A percentile compares a stretch with the other conserved stretches of the same genome.
Conservation (phyloP, 169 alveolate species). For the Plasmodium coatneyi region DNA sequence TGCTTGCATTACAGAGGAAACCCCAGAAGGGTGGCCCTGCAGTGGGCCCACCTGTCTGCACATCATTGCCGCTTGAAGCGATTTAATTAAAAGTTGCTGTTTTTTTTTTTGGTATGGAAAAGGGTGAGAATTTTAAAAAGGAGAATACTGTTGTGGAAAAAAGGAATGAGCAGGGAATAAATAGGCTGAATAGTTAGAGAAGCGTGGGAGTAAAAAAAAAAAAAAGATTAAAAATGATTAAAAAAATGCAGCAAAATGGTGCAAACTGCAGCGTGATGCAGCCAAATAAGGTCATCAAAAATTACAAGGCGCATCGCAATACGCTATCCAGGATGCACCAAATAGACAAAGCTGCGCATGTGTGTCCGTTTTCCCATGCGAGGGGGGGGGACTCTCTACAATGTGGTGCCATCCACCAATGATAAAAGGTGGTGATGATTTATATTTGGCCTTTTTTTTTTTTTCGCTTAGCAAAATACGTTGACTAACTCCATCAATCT, state of each 20-base stretch:
- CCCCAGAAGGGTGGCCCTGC: not conserved
- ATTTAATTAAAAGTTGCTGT: not conserved
- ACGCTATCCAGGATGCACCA: not conserved
- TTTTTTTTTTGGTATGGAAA: not conserved
- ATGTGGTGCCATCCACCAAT: not conserved
- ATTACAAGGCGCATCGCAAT: not conserved
- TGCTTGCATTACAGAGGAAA: not conserved
- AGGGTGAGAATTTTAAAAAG: not conserved
- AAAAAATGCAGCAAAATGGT: not conserved
- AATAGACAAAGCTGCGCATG: not conserved
- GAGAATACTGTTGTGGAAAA: not conserved
- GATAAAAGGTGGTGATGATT: not conserved
- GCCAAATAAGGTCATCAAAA: not conserved
- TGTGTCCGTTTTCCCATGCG: not conserved
- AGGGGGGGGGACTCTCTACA: not conserved
- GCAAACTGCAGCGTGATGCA: not conserved
- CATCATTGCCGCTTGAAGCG: not conserved
- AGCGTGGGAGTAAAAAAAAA: not conserved
- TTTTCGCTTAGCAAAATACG: constrained; percentile 7
- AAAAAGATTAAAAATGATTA: too few relatives aligned
- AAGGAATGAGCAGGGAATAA: not conserved
- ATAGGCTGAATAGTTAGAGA: not conserved
- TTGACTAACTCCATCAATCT: not conserved
- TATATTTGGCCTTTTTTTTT: not conserved
- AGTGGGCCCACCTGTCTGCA: not conserved